These are phyloP conservation scores for Phytophthora tentaculata DNA, from an alignment of 352 stramenopile genomes.

Conservation along the genomic window DNA sequence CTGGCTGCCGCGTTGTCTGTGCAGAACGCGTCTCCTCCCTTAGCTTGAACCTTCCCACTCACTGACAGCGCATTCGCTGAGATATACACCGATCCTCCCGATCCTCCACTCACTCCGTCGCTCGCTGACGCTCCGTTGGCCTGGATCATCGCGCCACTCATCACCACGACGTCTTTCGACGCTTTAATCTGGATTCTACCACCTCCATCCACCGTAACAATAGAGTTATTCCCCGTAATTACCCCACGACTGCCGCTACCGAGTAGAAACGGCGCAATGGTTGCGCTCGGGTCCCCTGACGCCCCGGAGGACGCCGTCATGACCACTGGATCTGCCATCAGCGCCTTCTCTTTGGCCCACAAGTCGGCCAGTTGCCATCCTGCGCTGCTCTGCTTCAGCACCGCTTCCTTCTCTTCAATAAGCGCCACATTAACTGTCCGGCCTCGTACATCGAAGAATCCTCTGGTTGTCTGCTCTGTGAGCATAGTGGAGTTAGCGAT, in stretches of 20 bases:
- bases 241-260: conserved; percentile 50
- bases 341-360: conserved; percentile 44
- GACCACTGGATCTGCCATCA: conserved; percentile 31
- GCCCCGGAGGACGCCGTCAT: conserved; percentile 14
- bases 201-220: conserved; percentile 42
- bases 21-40: conserved; percentile 62
- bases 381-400: conserved; percentile 50
- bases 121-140: conserved; percentile 56
- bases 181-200: conserved; percentile 70
- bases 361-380: conserved; percentile 60
- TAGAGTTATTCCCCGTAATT: conserved; percentile 10
- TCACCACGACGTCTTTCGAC: conserved; percentile 74
- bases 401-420: conserved; percentile 33
- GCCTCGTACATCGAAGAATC: conserved; percentile 60
- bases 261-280: conserved; percentile 49
- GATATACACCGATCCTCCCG: conserved; percentile 64
- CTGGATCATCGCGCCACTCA: conserved; percentile 52
- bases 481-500: conserved; percentile 44
- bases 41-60: conserved; percentile 47
- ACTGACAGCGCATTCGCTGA: conserved; percentile 56
- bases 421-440: conserved; percentile 30
- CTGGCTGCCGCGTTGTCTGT: conserved; percentile 26
- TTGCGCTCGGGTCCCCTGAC: conserved; percentile 29
- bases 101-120: conserved; percentile 50
- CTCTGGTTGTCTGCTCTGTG: conserved; percentile 39